phyloP scores from a whole-genome alignment of 345 rosid genomes.

The Gossypium stocksii region DNA sequence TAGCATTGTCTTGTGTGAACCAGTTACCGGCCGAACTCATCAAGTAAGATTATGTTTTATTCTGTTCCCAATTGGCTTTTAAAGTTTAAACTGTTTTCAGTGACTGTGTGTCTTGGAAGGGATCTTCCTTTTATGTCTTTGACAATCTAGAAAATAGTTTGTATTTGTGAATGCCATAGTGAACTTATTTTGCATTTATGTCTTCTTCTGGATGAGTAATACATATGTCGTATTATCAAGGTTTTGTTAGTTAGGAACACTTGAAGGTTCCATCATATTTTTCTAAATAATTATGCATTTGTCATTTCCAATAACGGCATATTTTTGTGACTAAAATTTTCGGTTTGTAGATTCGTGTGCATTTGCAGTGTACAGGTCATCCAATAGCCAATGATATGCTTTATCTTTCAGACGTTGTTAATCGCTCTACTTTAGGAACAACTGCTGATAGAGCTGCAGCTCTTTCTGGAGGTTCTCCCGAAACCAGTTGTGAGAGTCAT shows the following conservation, averaged over 20 bases:
- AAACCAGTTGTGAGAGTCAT: slow-evolving; percentile 15
- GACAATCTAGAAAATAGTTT: not conserved
- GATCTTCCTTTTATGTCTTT: not conserved
- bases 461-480: slow-evolving; percentile 25
- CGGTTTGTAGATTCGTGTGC: slow-evolving; percentile 72
- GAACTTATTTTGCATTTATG: not conserved
- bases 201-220: not conserved
- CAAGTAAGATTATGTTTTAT: slow-evolving; percentile 50
- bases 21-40: slow-evolving; percentile 93
- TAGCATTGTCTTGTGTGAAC: slow-evolving; percentile 85
- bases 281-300: not conserved
- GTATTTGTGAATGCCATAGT: not conserved
- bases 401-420: slow-evolving; percentile 47
- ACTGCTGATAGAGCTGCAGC: slow-evolving; percentile 57
- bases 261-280: not conserved
- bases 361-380: slow-evolving; percentile 74
- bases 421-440: slow-evolving; percentile 35
- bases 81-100: not conserved
- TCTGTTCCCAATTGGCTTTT: not conserved
- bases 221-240: not conserved
- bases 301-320: not conserved
- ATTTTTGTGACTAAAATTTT: slow-evolving; percentile 1
- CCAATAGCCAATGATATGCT: slow-evolving; percentile 91
- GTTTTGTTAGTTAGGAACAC: not conserved
- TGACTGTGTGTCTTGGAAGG: not conserved